Base-by-base conservation (phyloP, 371 early-diverging fungal genomes). In the Mucor plumbeus region DNA sequence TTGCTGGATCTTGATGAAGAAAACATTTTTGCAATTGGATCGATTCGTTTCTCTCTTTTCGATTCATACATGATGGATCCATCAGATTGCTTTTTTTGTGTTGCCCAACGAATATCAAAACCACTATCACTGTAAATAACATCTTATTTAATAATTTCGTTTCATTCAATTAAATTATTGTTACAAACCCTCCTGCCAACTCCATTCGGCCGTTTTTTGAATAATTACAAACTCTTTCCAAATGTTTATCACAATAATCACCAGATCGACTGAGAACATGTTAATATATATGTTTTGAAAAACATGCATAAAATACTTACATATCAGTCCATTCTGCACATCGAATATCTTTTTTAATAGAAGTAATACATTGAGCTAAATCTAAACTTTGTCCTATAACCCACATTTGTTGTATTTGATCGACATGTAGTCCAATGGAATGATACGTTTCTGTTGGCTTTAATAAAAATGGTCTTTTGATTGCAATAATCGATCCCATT, bases 191-290 rank as follows among this genome's bases (percentile, higher is more conserved):
- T 67, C 81, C 79, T 19, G 75, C 79, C 15, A 83, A 39, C 56
- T 83, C 83, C 77, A 79, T 80, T 43, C 83, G 77, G 14, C 68
- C 67, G 43, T 78, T 80, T 64, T 74, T 76, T 9, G 83, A 80
- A 53, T 59, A 48, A 33, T 67, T 73, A 48, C 64, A 80, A 4
- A 72, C 69, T 35, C 48, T 54, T 36, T 64, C 65, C 26, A 80
- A 61, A 61, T 83, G 83, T 31, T 31, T 63, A 68, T 79, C 73
- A 62, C 83, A 83, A 47, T 68, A 77, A n/a, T 71, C 75, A 7
- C 80, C 80, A 48, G 71, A 53, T 33, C 83, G 80, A 39, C 80
- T 77, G 59, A 41, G 35, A 34, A 17, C 31, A 63, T 34, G 34
- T 58, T 26, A 63, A 41, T 36, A n/a, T 19, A 19, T 39, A 54